Evolutionary conservation across 1,284 basidiomycete species (phyloP).

Genomic region (Cutaneotrichosporon cyanovorans): DNA sequence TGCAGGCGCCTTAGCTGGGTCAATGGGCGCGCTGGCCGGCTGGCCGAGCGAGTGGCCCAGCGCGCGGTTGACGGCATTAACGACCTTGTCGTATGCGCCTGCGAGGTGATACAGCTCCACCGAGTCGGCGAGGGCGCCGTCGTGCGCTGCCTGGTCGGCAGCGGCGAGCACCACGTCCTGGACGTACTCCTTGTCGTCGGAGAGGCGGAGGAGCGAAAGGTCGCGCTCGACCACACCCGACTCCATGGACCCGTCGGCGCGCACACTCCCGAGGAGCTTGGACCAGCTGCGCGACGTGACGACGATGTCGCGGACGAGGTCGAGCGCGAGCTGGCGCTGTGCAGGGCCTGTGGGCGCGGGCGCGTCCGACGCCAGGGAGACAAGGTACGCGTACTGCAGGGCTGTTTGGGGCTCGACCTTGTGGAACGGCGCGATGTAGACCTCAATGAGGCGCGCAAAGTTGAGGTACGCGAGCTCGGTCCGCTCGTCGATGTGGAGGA

Average conservation of each 20-base stretch:
- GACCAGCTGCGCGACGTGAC: constrained; percentile 76
- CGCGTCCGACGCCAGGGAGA: constrained; percentile 70
- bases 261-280: constrained; percentile 81
- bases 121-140: constrained; percentile 70
- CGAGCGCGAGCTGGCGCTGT: constrained; percentile 77
- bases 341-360: constrained; percentile 59
- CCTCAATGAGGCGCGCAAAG: constrained; percentile 79
- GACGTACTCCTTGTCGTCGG: constrained; percentile 65
- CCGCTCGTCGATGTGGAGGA: constrained; percentile 60
- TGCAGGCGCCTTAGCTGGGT: constrained; percentile 6
- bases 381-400: constrained; percentile 88
- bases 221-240: constrained; percentile 81
- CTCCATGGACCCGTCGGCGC: constrained; percentile 81
- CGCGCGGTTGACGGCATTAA: constrained; percentile 78
- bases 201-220: constrained; percentile 66
- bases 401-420: constrained; percentile 88
- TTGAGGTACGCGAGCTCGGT: constrained; percentile 53
- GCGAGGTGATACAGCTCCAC: constrained; percentile 95
- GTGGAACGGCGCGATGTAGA: constrained; percentile 85
- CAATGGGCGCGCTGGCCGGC: constrained; percentile 39
- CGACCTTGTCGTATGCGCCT: constrained; percentile 80
- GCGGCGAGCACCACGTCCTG: constrained; percentile 74
- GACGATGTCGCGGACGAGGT: constrained; percentile 79
- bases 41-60: constrained; percentile 76
- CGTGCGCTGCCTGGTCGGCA: constrained; percentile 63